Evolutionary conservation across 768 basidiomycete species (phyloP), one percentile per base, ranked within the genome.

Genomic region (Boletus reticulatus): DNA sequence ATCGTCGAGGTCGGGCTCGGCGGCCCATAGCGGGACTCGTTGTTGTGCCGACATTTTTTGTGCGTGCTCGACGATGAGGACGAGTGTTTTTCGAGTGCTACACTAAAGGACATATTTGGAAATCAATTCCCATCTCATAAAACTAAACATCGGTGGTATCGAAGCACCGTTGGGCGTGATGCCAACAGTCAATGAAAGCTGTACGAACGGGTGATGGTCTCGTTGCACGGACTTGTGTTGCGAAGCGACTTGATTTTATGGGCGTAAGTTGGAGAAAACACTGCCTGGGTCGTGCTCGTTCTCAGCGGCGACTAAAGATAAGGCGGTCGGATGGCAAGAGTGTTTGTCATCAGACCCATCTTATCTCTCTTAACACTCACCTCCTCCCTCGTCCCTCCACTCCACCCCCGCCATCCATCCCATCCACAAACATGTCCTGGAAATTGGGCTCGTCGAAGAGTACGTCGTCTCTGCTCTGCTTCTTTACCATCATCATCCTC

Each of bases 1-100:
- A 55, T 91, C 88, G 58, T 92, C 91, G 56, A 90, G 78, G 64
- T 92, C 91, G 7, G 82, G 80, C 62, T 92, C 90, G 8, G 86
- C 77, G n/a, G 82, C 83, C 89, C 89, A 92, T 22, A 89, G 64
- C 31, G 85, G 77, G 53, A 82, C 81, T 32, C 88, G 81, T 72
- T 86, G 87, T 73, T 84, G 81, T 45, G 83, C 73, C 79, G 86
- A 84, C 59, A 58, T 60, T 61, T 52, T 61, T 61, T 48, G 44
- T n/a, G 29, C 4, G 27, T 29, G 29, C 8, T 29, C 29, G 29
- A 29, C 8, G 29, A 29, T 2, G 27, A 27, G 27, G 27, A 9
- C 27, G 7, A 27, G 8, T 27, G 9, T 29, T 9, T 29, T 29
- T 29, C 27, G 27, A 8, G 27, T 29, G 9, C 24, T 20, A 47